Evolutionary conservation across 1,284 basidiomycete genomes (phyloP).

Genomic region (Apiotrichum gracile): DNA sequence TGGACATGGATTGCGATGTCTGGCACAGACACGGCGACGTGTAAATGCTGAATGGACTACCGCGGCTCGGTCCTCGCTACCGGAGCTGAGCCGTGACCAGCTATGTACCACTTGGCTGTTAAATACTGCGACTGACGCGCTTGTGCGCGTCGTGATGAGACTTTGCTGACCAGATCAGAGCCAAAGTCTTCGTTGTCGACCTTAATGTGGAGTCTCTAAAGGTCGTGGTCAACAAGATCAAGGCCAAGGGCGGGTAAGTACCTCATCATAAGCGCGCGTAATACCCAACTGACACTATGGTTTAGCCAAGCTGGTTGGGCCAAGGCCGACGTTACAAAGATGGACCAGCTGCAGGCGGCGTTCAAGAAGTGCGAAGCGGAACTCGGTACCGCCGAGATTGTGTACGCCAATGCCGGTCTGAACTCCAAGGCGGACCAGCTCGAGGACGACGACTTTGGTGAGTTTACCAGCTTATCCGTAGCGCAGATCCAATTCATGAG

Average conservation of each 20-base stretch:
- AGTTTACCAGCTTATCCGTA: too few species aligned
- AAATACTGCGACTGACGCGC: too few species aligned
- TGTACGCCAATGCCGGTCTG: constrained; percentile 25
- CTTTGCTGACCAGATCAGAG: neutral
- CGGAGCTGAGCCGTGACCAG: too few species aligned
- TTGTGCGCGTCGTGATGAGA: neutral
- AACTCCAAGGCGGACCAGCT: constrained; percentile 11
- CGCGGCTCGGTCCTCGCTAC: too few species aligned
- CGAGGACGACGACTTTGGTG: constrained; percentile 18
- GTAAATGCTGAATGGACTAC: too few species aligned
- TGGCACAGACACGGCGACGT: too few species aligned
- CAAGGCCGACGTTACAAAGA: constrained; percentile 16
- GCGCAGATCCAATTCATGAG: too few species aligned
- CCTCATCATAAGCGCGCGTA: neutral
- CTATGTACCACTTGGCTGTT: too few species aligned
- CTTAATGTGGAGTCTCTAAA: constrained; percentile 10
- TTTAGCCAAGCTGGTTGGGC: neutral
- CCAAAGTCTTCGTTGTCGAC: constrained; percentile 20
- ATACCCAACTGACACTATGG: neutral
- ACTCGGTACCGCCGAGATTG: constrained; percentile 22
- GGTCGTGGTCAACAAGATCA: neutral
- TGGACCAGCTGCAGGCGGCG: constrained; percentile 7
- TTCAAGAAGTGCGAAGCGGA: constrained; percentile 13
- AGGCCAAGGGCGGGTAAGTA: constrained; percentile 3
- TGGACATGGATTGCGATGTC: neutral